Evolutionary conservation across 495 filamentous ascomycete genomes (phyloP).

Genomic region (Tirmania nivea): DNA sequence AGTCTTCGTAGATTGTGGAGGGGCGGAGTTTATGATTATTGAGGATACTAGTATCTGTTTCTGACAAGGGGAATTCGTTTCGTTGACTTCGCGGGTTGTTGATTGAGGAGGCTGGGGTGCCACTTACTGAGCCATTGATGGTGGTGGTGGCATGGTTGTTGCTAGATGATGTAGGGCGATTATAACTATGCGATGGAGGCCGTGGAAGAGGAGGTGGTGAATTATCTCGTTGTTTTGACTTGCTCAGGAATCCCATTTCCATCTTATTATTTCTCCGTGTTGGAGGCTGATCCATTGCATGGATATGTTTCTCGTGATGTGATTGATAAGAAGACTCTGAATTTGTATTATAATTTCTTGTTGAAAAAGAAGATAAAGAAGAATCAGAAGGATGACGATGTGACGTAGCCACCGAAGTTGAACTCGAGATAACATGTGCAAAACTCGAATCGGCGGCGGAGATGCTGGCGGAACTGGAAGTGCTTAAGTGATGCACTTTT

Average conservation of each 20-base stretch:
- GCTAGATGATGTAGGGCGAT: neutral
- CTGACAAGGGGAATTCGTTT: slow-evolving; percentile 3
- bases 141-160: neutral
- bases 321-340: slow-evolving; percentile 19
- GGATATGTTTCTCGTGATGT: slow-evolving; percentile 4
- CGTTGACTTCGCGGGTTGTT: slow-evolving; percentile 13
- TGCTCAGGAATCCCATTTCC: slow-evolving; percentile 74
- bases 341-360: slow-evolving; percentile 29
- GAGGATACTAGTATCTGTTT: slow-evolving; percentile 8
- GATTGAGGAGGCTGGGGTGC: slow-evolving; percentile 8
- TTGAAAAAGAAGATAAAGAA: slow-evolving; percentile 33
- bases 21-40: neutral
- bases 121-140: too few species aligned
- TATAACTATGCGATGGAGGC: slow-evolving; percentile 2
- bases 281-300: slow-evolving; percentile 13
- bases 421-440: slow-evolving; percentile 21
- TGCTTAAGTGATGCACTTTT: slow-evolving; percentile 28
- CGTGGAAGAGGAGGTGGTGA: slow-evolving; percentile 44
- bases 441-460: slow-evolving; percentile 10
- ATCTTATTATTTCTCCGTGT: slow-evolving; percentile 52
- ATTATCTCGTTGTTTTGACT: slow-evolving; percentile 32
- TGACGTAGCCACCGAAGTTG: slow-evolving; percentile 9
- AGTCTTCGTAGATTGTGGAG: neutral
- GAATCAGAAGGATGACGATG: slow-evolving; percentile 21
- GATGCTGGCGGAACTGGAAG: slow-evolving; percentile 30